Evolutionary conservation across 441 rosid genomes (phyloP).

Genomic region (Populus hybrid): DNA sequence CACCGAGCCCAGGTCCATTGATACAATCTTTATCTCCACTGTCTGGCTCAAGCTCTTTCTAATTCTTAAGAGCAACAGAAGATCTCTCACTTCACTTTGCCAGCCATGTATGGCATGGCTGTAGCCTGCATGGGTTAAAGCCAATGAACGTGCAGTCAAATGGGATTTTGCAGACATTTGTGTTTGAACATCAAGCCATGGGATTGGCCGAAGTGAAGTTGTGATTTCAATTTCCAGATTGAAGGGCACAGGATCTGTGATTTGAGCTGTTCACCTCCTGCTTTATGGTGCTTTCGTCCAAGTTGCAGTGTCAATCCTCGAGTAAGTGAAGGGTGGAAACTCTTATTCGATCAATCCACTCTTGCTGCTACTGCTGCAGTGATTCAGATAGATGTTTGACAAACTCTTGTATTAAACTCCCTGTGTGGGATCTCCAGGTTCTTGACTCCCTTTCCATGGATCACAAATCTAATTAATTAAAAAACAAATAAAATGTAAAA

Average conservation of each 20-base stretch:
- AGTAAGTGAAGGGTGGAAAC: neutral
- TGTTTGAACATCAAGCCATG: neutral
- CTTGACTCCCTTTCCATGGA: constrained; percentile 11
- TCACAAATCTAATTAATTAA: constrained; percentile 1
- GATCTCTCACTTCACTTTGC: too few relatives aligned
- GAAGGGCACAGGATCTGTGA: neutral
- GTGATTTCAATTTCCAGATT: constrained; percentile 9
- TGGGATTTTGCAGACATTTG: too few relatives aligned
- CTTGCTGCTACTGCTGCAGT: neutral
- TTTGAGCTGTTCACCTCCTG: neutral
- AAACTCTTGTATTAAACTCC: neutral
- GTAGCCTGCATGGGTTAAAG: too few relatives aligned
- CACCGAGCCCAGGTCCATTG: too few relatives aligned
- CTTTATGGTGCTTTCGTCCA: neutral
- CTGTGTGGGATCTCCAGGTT: constrained; percentile 3
- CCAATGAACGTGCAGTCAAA: too few relatives aligned
- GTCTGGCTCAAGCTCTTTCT: too few relatives aligned
- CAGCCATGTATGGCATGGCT: too few relatives aligned
- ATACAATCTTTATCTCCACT: too few relatives aligned
- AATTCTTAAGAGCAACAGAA: too few relatives aligned
- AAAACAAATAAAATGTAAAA: neutral
- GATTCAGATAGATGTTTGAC: constrained; percentile 8
- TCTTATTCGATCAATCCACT: constrained; percentile 6
- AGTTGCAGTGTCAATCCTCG: constrained; percentile 13
- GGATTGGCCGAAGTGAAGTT: constrained; percentile 8